Conservation (phyloP, 306 rosid species). For the Herpetospermum pedunculosum region DNA sequence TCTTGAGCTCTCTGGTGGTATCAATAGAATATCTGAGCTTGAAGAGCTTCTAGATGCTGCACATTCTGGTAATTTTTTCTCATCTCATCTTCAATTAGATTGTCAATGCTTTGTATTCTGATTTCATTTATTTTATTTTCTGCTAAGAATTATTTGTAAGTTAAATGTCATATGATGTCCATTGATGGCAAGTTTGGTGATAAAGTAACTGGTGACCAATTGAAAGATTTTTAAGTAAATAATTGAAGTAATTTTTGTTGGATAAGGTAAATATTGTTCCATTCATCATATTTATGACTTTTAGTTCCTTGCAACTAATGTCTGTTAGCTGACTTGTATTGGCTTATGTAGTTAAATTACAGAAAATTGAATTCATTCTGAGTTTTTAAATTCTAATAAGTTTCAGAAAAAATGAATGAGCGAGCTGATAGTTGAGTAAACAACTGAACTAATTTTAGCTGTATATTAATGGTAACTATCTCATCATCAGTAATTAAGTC, state of each 20-base stretch:
- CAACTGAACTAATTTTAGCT: not conserved
- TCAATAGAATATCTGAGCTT: conserved; percentile 85
- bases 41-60: conserved; percentile 85
- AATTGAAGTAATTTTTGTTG: not conserved
- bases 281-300: not conserved
- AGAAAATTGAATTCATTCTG: not conserved
- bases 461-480: not conserved
- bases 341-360: not conserved
- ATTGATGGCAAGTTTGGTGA: not conserved
- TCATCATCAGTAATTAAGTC: not conserved
- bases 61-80: conserved; percentile 51
- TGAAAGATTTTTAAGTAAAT: not conserved
- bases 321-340: not conserved
- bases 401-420: not conserved
- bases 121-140: not conserved
- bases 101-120: not conserved
- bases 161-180: not conserved
- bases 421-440: not conserved
- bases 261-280: not conserved
- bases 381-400: not conserved
- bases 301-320: not conserved
- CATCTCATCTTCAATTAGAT: conserved; percentile 1
- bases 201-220: not conserved
- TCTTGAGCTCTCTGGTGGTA: conserved; percentile 82
- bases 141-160: not conserved